A percentile compares a stretch with the other conserved stretches of the same genome.
phyloP scores from a whole-genome alignment of 176 grass and related monocot genomes.

The Chloris gayana region DNA sequence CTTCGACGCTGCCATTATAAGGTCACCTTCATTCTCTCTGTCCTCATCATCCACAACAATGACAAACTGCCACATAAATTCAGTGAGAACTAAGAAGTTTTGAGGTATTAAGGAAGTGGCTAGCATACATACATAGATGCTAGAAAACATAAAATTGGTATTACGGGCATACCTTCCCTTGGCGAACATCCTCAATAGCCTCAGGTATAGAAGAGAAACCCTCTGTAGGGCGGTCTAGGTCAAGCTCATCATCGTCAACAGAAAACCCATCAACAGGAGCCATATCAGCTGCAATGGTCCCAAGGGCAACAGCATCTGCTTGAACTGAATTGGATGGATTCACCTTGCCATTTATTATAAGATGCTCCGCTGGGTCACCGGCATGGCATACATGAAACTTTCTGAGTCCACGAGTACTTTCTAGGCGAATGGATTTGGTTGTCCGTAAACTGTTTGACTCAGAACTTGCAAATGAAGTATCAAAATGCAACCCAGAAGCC shows the following conservation, averaged over 20 bases:
- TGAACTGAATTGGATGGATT: constrained; percentile 35
- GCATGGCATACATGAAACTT: constrained; percentile 43
- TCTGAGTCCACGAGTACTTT: constrained; percentile 28
- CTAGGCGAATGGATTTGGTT: constrained; percentile 12
- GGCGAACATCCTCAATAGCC: constrained; percentile 86
- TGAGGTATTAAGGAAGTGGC: constrained; percentile 1
- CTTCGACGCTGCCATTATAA: constrained; percentile 96
- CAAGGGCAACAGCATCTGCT: constrained; percentile 55
- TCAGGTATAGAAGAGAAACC: constrained; percentile 86
- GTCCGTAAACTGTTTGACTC: constrained; percentile 35
- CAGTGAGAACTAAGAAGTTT: background rate
- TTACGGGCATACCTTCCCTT: constrained; percentile 67
- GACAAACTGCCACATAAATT: constrained; percentile 65
- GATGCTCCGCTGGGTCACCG: constrained; percentile 17
- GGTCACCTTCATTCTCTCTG: constrained; percentile 97
- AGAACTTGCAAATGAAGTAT: constrained; percentile 16
- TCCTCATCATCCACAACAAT: constrained; percentile 95
- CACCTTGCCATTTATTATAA: constrained; percentile 38
- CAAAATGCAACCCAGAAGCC: constrained; percentile 17
- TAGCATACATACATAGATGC: background rate
- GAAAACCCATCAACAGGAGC: constrained; percentile 62
- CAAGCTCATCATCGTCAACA: constrained; percentile 62
- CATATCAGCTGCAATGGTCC: constrained; percentile 69
- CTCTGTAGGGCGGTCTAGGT: constrained; percentile 82
- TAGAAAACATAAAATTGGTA: constrained; percentile 16